A percentile compares a stretch with the other conserved stretches of the same genome.
These are phyloP conservation scores for Vicia faba DNA, from an alignment of 306 rosid genomes.

Conservation along the genomic window DNA sequence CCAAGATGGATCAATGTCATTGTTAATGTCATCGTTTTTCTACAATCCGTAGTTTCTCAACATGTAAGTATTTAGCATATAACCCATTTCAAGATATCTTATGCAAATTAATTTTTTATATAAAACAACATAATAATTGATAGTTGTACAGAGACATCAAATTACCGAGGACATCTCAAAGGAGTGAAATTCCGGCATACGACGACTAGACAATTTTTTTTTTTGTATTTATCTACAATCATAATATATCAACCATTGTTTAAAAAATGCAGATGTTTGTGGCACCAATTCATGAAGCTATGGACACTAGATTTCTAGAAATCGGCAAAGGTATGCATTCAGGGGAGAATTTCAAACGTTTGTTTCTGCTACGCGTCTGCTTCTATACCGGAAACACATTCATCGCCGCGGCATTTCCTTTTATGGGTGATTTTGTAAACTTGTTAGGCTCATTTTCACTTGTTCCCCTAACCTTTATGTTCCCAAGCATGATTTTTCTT, in stretches of 20 bases:
- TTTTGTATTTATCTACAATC: too few relatives aligned
- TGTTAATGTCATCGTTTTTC: conserved; percentile 45
- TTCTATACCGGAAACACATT: conserved; percentile 50
- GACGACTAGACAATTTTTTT: too few relatives aligned
- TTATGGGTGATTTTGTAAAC: conserved; percentile 64
- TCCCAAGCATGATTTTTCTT: conserved; percentile 67
- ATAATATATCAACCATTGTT: too few relatives aligned
- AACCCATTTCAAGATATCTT: too few relatives aligned
- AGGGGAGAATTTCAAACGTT: conserved; percentile 45
- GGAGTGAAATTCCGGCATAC: too few relatives aligned
- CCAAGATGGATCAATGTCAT: conserved; percentile 55
- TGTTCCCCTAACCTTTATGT: conserved; percentile 57
- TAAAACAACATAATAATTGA: too few relatives aligned
- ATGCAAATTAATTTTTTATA: too few relatives aligned
- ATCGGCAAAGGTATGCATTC: conserved; percentile 46
- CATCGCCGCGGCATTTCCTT: conserved; percentile 56
- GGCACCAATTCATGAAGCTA: conserved; percentile 55
- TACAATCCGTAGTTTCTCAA: conserved; percentile 60
- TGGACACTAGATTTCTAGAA: conserved; percentile 54
- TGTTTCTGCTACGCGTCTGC: conserved; percentile 40
- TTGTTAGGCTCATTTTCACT: conserved; percentile 57
- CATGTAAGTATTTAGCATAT: conserved; percentile 45
- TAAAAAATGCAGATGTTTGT: conserved; percentile 56
- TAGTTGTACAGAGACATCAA: too few relatives aligned
- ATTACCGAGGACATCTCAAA: too few relatives aligned